Conservation (phyloP, 192 early-diverging fungal genomes). For the Lunasporangiospora selenospora region DNA sequence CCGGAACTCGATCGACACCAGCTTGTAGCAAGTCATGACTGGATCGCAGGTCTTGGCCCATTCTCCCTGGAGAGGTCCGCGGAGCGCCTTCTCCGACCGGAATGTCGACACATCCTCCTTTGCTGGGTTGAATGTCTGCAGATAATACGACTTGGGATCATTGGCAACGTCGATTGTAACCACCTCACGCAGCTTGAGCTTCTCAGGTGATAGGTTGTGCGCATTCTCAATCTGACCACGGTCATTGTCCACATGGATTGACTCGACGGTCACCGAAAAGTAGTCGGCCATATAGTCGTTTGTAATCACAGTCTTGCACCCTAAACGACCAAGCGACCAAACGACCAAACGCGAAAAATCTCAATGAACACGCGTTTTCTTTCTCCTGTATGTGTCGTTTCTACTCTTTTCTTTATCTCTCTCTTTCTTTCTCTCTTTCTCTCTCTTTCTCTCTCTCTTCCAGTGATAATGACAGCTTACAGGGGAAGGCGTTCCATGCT, state of each 20-base stretch:
- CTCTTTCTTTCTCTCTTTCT: background rate
- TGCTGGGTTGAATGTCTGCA: conserved; percentile 43
- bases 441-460: background rate
- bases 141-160: conserved; percentile 50
- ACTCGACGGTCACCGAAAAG: conserved; percentile 78
- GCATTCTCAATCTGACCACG: conserved; percentile 77
- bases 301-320: conserved; percentile 48
- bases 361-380: background rate
- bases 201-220: conserved; percentile 47
- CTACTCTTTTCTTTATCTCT: background rate
- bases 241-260: conserved; percentile 70
- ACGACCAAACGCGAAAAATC: no score
- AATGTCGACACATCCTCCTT: conserved; percentile 72
- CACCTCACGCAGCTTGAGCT: conserved; percentile 69
- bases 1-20: conserved; percentile 79
- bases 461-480: conserved; percentile 30
- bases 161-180: conserved; percentile 73
- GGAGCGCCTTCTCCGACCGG: conserved; percentile 69
- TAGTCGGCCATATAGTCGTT: conserved; percentile 76
- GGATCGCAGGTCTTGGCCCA: conserved; percentile 74
- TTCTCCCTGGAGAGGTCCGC: conserved; percentile 66
- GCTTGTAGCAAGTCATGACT: conserved; percentile 85
- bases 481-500: conserved; percentile 87
- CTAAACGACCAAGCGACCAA: background rate
- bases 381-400: background rate